These are phyloP conservation scores for Fallopia convolvulus DNA, from an alignment of 148 eudicot genomes.

Conservation along the genomic window DNA sequence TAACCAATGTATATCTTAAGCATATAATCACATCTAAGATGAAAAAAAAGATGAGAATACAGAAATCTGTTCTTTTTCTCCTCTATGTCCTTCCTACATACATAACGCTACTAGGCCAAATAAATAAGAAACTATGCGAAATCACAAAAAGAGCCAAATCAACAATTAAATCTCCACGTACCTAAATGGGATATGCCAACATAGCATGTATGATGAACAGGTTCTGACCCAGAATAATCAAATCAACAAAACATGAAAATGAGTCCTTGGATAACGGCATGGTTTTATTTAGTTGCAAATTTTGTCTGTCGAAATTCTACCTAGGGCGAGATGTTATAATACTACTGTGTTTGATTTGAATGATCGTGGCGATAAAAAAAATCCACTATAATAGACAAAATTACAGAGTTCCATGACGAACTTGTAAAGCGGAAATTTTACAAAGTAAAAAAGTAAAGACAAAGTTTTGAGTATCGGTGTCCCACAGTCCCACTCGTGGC, in stretches of 20 bases:
- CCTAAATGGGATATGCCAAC: neutral
- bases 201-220: neutral
- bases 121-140: too few relatives aligned
- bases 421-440: neutral
- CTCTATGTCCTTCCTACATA: too few relatives aligned
- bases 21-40: too few relatives aligned
- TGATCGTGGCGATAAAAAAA: neutral
- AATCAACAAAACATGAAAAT: neutral
- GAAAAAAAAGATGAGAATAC: too few relatives aligned
- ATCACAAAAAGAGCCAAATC: too few relatives aligned
- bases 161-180: too few relatives aligned
- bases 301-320: neutral
- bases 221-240: neutral
- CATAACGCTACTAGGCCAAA: too few relatives aligned
- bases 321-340: neutral
- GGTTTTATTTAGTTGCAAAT: neutral
- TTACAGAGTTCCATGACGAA: neutral
- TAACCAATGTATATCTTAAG: too few relatives aligned
- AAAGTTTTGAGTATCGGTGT: neutral
- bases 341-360: neutral
- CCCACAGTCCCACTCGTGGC: neutral
- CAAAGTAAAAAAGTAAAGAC: neutral
- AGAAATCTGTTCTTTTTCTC: too few relatives aligned
- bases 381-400: neutral
- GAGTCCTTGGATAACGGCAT: neutral